Evolutionary conservation across 768 basidiomycete genomes (phyloP).

Genomic region (Mycena galericulata): DNA sequence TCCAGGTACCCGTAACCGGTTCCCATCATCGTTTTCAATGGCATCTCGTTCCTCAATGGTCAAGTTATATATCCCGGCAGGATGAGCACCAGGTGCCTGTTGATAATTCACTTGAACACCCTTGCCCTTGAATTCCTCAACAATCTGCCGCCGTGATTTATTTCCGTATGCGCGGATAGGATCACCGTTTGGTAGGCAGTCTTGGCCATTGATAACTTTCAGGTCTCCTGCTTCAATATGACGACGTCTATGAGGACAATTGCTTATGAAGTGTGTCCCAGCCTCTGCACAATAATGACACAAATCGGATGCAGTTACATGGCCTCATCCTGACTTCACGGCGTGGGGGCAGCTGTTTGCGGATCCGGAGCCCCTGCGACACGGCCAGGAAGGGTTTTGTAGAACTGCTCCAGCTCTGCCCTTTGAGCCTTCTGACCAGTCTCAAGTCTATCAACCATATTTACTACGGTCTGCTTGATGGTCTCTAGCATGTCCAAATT

Average conservation of each 20-base stretch:
- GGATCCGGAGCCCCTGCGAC: neutral
- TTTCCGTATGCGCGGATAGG: neutral
- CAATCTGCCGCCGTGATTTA: neutral
- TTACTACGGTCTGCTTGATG: slow-evolving; percentile 1
- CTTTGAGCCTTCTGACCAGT: neutral
- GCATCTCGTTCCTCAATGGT: neutral
- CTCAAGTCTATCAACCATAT: neutral
- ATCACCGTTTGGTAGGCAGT: neutral
- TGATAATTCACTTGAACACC: neutral
- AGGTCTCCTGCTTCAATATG: neutral
- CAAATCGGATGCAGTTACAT: neutral
- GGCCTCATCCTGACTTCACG: neutral
- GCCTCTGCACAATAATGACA: neutral
- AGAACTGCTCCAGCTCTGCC: slow-evolving; percentile 5
- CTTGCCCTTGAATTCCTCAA: neutral
- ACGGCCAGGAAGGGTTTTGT: neutral
- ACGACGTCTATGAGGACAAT: neutral
- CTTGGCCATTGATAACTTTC: neutral
- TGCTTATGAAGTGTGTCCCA: neutral
- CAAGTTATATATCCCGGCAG: neutral
- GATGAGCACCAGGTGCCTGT: neutral
- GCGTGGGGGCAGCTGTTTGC: neutral
- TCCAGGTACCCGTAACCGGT: neutral
- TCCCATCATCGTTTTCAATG: neutral
- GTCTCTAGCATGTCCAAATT: neutral